A percentile compares a stretch with the other conserved stretches of the same genome.
These are phyloP conservation scores for Phlyctochytrium bullatum DNA, from an alignment of 192 early-diverging fungal genomes.

Conservation along the genomic window DNA sequence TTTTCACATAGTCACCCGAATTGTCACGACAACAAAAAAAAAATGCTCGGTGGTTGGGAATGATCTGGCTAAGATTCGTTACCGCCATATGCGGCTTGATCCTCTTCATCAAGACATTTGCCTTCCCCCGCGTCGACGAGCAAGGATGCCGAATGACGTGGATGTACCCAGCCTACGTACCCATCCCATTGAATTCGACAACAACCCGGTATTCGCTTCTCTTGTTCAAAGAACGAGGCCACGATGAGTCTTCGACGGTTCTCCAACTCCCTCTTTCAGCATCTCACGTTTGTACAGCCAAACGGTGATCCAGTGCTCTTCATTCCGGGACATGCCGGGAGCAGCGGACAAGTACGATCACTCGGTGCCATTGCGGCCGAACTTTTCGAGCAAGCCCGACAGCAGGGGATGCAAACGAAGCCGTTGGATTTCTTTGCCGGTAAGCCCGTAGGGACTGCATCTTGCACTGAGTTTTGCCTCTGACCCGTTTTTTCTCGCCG, in stretches of 20 bases:
- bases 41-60: no score
- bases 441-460: background rate
- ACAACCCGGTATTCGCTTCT: slow-evolving; percentile 17
- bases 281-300: slow-evolving; percentile 32
- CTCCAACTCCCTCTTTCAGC: background rate
- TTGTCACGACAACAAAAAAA: no score
- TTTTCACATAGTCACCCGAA: no score
- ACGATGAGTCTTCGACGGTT: slow-evolving; percentile 28
- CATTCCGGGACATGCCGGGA: slow-evolving; percentile 94
- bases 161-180: slow-evolving; percentile 20
- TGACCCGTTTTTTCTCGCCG: background rate
- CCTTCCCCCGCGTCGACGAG: no score
- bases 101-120: no score
- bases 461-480: background rate
- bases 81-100: no score
- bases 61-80: no score
- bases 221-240: slow-evolving; percentile 9
- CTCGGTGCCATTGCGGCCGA: slow-evolving; percentile 67
- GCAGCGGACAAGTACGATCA: slow-evolving; percentile 88
- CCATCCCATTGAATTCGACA: background rate
- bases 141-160: slow-evolving; percentile 25
- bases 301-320: slow-evolving; percentile 85
- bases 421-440: background rate
- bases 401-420: background rate
- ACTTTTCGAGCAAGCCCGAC: slow-evolving; percentile 21